Conservation (phyloP, 2,329 filamentous ascomycete species). For the Cercospora berteroae region DNA sequence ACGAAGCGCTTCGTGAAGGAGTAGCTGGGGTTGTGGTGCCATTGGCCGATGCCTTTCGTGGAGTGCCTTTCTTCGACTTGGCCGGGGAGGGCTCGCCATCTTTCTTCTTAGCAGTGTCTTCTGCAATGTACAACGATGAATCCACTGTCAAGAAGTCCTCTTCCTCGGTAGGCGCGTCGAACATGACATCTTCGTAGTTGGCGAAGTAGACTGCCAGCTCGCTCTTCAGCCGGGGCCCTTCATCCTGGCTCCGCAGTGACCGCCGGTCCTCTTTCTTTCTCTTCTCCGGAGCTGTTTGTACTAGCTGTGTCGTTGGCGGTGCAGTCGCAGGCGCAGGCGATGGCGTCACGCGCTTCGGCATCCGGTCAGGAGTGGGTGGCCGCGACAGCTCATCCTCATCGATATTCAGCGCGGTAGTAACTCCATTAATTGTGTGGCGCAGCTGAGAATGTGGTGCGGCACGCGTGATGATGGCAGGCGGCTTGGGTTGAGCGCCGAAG, state of each 20-base stretch:
- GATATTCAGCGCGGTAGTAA: constrained; percentile 35
- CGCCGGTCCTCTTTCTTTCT: constrained; percentile 58
- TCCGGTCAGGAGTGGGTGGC: constrained; percentile 14
- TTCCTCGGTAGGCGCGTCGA: constrained; percentile 73
- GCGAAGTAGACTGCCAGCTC: constrained; percentile 88
- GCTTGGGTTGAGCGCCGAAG: constrained; percentile 29
- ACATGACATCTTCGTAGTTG: constrained; percentile 92
- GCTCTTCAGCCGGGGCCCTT: constrained; percentile 79
- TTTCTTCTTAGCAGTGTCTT: constrained; percentile 26
- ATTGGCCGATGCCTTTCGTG: constrained; percentile 19
- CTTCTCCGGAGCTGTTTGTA: constrained; percentile 25
- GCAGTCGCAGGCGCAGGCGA: constrained; percentile 15
- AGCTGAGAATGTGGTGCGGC: constrained; percentile 45
- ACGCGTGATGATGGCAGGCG: constrained; percentile 45
- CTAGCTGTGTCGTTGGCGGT: constrained; percentile 13
- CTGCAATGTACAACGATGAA: constrained; percentile 33
- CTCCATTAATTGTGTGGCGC: constrained; percentile 45
- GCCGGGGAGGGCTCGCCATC: constrained; percentile 17
- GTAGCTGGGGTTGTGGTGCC: constrained; percentile 19
- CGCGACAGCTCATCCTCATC: constrained; percentile 24
- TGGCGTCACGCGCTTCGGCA: constrained; percentile 14
- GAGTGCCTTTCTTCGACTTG: constrained; percentile 15
- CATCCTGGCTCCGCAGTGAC: constrained; percentile 82
- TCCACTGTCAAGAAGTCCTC: constrained; percentile 53
- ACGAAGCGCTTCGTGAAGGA: constrained; percentile 16